Evolutionary conservation across 257 asterid genomes (phyloP).

Genomic region (Jasminum sambac): DNA sequence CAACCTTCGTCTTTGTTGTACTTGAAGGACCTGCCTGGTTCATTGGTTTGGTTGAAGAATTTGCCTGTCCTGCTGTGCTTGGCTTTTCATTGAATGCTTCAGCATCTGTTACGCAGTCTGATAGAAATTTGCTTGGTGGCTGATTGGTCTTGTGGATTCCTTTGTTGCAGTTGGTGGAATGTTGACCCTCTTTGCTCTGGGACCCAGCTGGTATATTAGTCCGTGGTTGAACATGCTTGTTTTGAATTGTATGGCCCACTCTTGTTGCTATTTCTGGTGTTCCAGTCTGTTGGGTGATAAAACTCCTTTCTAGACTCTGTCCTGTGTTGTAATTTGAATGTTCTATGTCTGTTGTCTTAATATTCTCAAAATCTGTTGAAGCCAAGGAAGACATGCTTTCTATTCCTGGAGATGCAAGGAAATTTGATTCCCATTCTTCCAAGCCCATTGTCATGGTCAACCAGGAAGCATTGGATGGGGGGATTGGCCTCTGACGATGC

Average conservation of each 20-base stretch:
- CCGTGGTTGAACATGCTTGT: constrained; percentile 22
- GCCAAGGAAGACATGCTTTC: constrained; percentile 39
- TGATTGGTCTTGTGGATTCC: constrained; percentile 35
- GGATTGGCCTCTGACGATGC: constrained; percentile 28
- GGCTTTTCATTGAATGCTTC: constrained; percentile 39
- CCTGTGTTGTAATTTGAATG: constrained; percentile 29
- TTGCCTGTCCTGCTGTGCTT: constrained; percentile 29
- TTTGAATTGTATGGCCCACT: constrained; percentile 24
- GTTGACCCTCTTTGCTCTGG: constrained; percentile 30
- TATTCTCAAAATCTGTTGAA: constrained; percentile 37
- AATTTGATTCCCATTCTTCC: constrained; percentile 44
- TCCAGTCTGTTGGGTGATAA: constrained; percentile 33
- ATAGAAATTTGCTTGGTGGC: constrained; percentile 26
- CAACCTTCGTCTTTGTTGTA: constrained; percentile 56
- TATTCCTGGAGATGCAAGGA: constrained; percentile 35
- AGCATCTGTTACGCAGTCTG: constrained; percentile 37
- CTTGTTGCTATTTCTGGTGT: constrained; percentile 37
- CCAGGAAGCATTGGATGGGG: constrained; percentile 35
- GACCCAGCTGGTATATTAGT: constrained; percentile 30
- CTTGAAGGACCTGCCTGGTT: constrained; percentile 35
- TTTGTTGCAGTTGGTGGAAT: constrained; percentile 31
- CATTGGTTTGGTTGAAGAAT: constrained; percentile 28
- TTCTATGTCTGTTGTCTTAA: constrained; percentile 29
- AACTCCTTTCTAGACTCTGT: constrained; percentile 35
- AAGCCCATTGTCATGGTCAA: constrained; percentile 38